phyloP scores from a whole-genome alignment of 352 stramenopile genomes.

The Detonula confervacea region DNA sequence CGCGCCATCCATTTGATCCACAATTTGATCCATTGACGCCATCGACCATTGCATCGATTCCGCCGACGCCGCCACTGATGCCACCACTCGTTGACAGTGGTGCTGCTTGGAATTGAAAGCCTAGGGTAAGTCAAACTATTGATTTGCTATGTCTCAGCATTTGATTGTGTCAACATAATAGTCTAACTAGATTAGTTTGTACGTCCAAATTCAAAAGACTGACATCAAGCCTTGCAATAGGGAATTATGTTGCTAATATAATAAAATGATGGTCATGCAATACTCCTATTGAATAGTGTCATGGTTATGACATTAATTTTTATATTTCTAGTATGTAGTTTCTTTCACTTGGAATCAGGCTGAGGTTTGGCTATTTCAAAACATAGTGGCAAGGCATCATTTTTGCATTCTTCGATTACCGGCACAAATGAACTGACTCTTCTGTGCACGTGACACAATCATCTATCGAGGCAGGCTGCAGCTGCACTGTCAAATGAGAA shows the following conservation, averaged over 20 bases:
- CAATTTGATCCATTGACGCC: no score
- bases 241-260: constrained; percentile 38
- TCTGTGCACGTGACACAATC: constrained; percentile 42
- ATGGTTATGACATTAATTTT: no score
- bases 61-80: no score
- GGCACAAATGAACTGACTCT: constrained; percentile 35
- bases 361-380: no score
- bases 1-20: no score
- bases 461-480: constrained; percentile 54
- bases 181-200: background rate
- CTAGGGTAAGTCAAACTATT: constrained; percentile 80
- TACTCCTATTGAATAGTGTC: no score
- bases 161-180: background rate
- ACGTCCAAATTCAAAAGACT: constrained; percentile 43
- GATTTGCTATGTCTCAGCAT: background rate
- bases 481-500: constrained; percentile 86
- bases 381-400: background rate
- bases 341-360: no score
- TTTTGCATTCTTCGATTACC: constrained; percentile 5
- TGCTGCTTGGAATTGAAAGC: constrained; percentile 96
- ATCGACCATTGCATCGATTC: no score
- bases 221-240: constrained; percentile 78
- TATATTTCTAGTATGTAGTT: no score
- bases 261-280: constrained; percentile 10
- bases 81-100: no score